Evolutionary conservation across 1,284 basidiomycete species (phyloP), one percentile per base, ranked within the genome.

Genomic region (Trichosporon faecale): DNA sequence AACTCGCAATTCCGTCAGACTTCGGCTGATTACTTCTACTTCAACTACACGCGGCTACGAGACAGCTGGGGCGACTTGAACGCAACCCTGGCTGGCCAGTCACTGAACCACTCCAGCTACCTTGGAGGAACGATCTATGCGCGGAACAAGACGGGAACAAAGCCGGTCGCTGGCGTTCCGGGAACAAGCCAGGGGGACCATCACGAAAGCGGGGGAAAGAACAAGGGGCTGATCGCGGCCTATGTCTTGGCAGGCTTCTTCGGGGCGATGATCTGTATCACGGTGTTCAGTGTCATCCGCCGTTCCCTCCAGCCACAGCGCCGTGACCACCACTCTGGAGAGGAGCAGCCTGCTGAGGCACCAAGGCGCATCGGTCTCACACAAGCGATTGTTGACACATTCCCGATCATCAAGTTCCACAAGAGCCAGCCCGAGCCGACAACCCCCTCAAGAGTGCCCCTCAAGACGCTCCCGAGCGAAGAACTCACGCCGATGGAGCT

Each of bases 311-410:
- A 67, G 46, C 71, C 60, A 1, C 37, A 21, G 27, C 57, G 35
- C 11, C 44, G 11, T 2, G 80, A 79, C 60, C 33, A 69, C 70
- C 5, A 73, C 66, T 60, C 70, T 29, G 69, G 69, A 6, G 72
- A 69, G 8, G 73, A 70, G 12, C 8, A 31, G 2, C 46, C 37
- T 12, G 35, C 63, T 2, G 65, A 55, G 14, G 75, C 76, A n/a
- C 73, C 78, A 0, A 91, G 7, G 90, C 93, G 0, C 85, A 88
- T 52, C 92, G 94, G 73, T 1, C 86, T 97, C 65, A 91, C 91
- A 0, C 89, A 92, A 35, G 94, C 95, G 29, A 94, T 97, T 68
- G 85, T 97, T 67, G 94, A 97, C 77, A 96, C 94, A 0, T 97
- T 97, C 85, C 94, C 94, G 1, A 85, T 96, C 70, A 90, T 95